These are phyloP conservation scores for Kodamaea jinghongensis DNA, from an alignment of 805 yeast genomes.

Conservation along the genomic window DNA sequence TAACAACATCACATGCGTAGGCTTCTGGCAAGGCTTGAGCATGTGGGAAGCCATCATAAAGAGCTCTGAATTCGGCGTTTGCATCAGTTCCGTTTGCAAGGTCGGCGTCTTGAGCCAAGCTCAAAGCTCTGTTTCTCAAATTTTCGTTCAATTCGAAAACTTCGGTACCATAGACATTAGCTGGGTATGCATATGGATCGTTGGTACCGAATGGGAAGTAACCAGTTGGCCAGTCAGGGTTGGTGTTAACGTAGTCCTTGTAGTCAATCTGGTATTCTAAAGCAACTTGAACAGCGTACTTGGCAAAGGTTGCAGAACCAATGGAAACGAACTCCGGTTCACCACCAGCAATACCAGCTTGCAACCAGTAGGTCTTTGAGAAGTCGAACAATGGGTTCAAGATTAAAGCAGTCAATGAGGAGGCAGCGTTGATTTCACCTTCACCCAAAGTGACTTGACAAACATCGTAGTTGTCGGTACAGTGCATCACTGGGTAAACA, in stretches of 20 bases:
- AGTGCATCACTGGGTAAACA: slow-evolving; percentile 53
- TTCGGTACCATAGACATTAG: slow-evolving; percentile 59
- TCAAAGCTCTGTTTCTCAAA: slow-evolving; percentile 56
- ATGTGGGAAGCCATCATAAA: slow-evolving; percentile 45
- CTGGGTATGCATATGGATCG: slow-evolving; percentile 50
- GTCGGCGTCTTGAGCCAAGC: slow-evolving; percentile 45
- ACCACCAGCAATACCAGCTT: slow-evolving; percentile 68
- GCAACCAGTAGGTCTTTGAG: slow-evolving; percentile 55
- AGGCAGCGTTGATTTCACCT: slow-evolving; percentile 66
- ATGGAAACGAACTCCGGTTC: slow-evolving; percentile 54
- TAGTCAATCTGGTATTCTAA: slow-evolving; percentile 59
- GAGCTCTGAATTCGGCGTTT: slow-evolving; percentile 45
- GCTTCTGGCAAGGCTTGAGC: slow-evolving; percentile 49
- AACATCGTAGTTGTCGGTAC: slow-evolving; percentile 49
- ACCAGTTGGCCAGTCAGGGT: slow-evolving; percentile 57
- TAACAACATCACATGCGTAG: slow-evolving; percentile 55
- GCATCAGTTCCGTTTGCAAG: slow-evolving; percentile 45
- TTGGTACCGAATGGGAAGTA: slow-evolving; percentile 56
- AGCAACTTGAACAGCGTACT: slow-evolving; percentile 60
- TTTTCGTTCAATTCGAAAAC: slow-evolving; percentile 59
- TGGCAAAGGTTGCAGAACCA: slow-evolving; percentile 60
- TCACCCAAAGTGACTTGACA: slow-evolving; percentile 70
- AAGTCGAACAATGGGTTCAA: slow-evolving; percentile 56
- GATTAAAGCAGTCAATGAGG: slow-evolving; percentile 53
- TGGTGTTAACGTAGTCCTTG: slow-evolving; percentile 23